Conservation (phyloP, 1,284 basidiomycete species). For the Marasmius sp. region DNA sequence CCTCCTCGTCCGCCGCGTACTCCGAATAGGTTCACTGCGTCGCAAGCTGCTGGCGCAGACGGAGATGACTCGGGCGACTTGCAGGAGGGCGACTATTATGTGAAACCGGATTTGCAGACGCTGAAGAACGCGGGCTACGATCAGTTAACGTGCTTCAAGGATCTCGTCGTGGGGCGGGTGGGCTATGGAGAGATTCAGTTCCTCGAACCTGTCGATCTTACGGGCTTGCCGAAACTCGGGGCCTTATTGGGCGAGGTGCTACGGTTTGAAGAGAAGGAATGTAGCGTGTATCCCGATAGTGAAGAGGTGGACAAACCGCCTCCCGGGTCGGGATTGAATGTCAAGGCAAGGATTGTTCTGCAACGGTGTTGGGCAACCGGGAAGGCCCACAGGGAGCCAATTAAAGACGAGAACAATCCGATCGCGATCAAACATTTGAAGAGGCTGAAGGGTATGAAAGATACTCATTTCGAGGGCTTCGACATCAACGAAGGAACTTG, state of each 20-base stretch:
- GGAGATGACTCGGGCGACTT: constrained; percentile 41
- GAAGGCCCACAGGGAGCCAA: constrained; percentile 88
- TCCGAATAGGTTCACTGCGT: constrained; percentile 50
- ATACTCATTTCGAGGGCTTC: constrained; percentile 85
- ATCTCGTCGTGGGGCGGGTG: constrained; percentile 86
- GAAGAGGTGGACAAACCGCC: constrained; percentile 79
- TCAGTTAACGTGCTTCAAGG: constrained; percentile 68
- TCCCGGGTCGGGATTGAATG: constrained; percentile 87
- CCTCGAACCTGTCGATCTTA: constrained; percentile 91
- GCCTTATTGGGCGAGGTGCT: constrained; percentile 88
- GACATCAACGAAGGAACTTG: constrained; percentile 83
- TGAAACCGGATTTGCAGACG: constrained; percentile 72
- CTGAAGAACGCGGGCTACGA: constrained; percentile 72
- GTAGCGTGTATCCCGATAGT: constrained; percentile 90
- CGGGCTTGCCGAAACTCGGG: constrained; percentile 77
- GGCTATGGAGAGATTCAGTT: constrained; percentile 93
- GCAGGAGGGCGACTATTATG: constrained; percentile 89
- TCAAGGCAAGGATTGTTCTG: constrained; percentile 79
- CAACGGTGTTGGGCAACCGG: constrained; percentile 88
- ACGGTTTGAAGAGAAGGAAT: constrained; percentile 89
- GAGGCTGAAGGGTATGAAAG: constrained; percentile 82
- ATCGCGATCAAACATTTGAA: constrained; percentile 77
- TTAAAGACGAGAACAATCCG: constrained; percentile 83
- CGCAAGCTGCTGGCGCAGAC: constrained; percentile 29
- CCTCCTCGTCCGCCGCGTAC: constrained; percentile 37